Percentiles rank a stretch among this genome's conserved stretches.
These are phyloP conservation scores for Lobulomyces angularis DNA, from an alignment of 192 early-diverging fungal species.

Conservation along the genomic window DNA sequence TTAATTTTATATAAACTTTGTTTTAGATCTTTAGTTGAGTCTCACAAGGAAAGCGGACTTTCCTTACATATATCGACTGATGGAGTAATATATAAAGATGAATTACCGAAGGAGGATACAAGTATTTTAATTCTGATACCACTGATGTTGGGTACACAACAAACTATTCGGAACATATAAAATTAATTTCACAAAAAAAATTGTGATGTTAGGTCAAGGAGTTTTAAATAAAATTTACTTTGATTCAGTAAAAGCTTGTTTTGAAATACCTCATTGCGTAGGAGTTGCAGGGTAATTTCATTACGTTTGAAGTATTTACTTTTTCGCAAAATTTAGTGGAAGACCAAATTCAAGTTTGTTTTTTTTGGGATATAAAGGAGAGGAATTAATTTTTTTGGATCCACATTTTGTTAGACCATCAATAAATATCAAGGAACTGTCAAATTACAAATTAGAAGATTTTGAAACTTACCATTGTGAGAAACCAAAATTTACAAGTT, in stretches of 20 bases:
- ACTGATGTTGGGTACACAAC: conserved; percentile 79
- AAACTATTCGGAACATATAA: conserved; percentile 80
- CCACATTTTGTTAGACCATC: conserved; percentile 74
- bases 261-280: conserved; percentile 62
- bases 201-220: conserved; percentile 2
- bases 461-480: conserved; percentile 73
- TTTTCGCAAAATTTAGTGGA: conserved; percentile 39
- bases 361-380: conserved; percentile 75
- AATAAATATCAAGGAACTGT: conserved; percentile 21
- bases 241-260: conserved; percentile 47
- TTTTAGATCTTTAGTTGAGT: conserved; percentile 43
- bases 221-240: conserved; percentile 4
- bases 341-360: conserved; percentile 88
- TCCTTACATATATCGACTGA: conserved; percentile 69
- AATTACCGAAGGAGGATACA: conserved; percentile 36
- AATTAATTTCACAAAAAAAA: conserved; percentile 51
- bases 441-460: conserved; percentile 30
- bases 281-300: conserved; percentile 77
- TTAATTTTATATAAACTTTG: neutral
- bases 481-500: conserved; percentile 55
- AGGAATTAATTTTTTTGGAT: conserved; percentile 80
- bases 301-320: neutral
- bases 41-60: conserved; percentile 43
- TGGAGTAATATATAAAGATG: conserved; percentile 65
- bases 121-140: conserved; percentile 74